Conservation (phyloP, 208 protist genomes). For the Trypanosomatidae sp. region DNA sequence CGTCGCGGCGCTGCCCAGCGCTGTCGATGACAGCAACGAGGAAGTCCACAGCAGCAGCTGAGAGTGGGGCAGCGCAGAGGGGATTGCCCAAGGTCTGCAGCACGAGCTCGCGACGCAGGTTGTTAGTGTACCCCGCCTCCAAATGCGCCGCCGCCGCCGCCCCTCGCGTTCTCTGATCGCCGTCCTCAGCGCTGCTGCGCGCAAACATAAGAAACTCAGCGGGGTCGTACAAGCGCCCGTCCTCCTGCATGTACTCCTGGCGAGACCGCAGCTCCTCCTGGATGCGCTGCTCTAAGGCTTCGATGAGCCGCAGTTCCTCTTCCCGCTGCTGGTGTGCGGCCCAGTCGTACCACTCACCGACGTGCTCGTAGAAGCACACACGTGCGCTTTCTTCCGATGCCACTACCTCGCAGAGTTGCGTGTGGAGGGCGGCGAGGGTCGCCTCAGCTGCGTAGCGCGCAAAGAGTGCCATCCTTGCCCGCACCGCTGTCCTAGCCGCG, state of each 20-base stretch:
- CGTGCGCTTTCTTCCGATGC: conserved; percentile 44
- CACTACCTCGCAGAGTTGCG: conserved; percentile 37
- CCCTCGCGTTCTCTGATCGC: too few species aligned
- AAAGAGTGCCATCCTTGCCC: conserved; percentile 28
- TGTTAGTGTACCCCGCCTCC: conserved; percentile 2
- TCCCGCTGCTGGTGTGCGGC: conserved; percentile 30
- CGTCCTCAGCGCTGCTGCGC: neutral
- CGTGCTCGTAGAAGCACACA: conserved; percentile 30
- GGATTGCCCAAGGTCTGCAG: conserved; percentile 41
- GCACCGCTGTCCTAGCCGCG: conserved; percentile 13
- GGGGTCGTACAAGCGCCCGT: conserved; percentile 47
- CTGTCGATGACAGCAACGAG: conserved; percentile 40
- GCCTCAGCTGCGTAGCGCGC: conserved; percentile 41
- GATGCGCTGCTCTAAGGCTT: conserved; percentile 37
- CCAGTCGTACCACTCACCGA: conserved; percentile 30
- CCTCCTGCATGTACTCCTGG: conserved; percentile 43
- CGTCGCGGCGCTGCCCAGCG: conserved; percentile 27
- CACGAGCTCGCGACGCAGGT: conserved; percentile 40
- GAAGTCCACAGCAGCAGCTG: conserved; percentile 31
- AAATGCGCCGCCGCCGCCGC: neutral
- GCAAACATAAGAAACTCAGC: neutral
- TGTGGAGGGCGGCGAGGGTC: conserved; percentile 30
- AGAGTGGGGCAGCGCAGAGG: conserved; percentile 16
- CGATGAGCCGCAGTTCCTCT: conserved; percentile 28
- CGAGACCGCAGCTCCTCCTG: conserved; percentile 41